These are phyloP conservation scores for Aspergillus coremiiformis DNA, from an alignment of 495 filamentous ascomycete genomes.

Conservation along the genomic window DNA sequence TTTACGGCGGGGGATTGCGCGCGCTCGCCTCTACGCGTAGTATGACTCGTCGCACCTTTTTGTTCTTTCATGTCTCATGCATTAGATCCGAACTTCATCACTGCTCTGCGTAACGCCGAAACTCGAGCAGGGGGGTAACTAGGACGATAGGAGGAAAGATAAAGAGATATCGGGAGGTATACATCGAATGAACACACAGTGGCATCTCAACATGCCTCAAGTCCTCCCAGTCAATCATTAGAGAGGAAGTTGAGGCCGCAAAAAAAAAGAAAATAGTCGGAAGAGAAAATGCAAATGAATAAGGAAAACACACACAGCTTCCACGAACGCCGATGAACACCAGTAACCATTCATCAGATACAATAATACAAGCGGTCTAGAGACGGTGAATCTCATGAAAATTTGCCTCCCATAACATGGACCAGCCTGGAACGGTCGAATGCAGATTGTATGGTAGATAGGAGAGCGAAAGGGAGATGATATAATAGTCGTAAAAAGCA, in stretches of 20 bases:
- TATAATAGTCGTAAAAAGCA: constrained; percentile 18
- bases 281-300: constrained; percentile 12
- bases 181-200: constrained; percentile 11
- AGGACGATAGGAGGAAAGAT: neutral
- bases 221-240: constrained; percentile 13
- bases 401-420: constrained; percentile 27
- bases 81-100: constrained; percentile 23
- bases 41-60: constrained; percentile 12
- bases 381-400: constrained; percentile 30
- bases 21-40: neutral
- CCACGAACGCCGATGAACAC: constrained; percentile 26
- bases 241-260: constrained; percentile 8
- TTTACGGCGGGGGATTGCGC: too few relatives aligned
- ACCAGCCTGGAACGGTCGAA: constrained; percentile 26
- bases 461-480: constrained; percentile 8
- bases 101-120: constrained; percentile 4
- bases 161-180: constrained; percentile 8
- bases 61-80: constrained; percentile 21
- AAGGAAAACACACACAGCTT: constrained; percentile 15
- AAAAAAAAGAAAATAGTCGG: constrained; percentile 10
- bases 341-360: constrained; percentile 24
- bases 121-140: constrained; percentile 2
- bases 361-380: constrained; percentile 44
- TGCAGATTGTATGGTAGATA: constrained; percentile 19
- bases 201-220: constrained; percentile 15